Evolutionary conservation across 1,139 yeast species (phyloP).

Genomic region (Debaryomyces coudertii): DNA sequence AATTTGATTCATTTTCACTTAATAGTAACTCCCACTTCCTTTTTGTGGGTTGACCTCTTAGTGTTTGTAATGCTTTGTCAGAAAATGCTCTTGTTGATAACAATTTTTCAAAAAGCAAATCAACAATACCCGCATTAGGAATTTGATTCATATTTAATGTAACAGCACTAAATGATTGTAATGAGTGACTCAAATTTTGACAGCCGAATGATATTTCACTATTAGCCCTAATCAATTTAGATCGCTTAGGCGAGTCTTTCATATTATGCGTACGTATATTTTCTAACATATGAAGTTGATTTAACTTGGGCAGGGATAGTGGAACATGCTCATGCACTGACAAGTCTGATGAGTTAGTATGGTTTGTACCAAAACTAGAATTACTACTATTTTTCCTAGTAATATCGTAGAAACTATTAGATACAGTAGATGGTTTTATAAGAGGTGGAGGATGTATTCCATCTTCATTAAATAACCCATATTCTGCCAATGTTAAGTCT

Average conservation of each 20-base stretch:
- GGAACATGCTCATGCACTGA: background rate
- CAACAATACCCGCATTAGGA: conserved; percentile 42
- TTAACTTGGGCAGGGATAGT: background rate
- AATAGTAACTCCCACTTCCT: conserved; percentile 52
- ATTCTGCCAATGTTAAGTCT: conserved; percentile 29
- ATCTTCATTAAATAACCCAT: conserved; percentile 32
- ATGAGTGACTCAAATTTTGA: conserved; percentile 17
- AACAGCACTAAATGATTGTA: conserved; percentile 39
- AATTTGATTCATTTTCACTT: conserved; percentile 44
- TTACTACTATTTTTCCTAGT: background rate
- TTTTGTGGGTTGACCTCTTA: conserved; percentile 36
- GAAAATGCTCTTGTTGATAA: conserved; percentile 44
- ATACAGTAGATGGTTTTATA: background rate
- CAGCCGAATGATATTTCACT: conserved; percentile 9
- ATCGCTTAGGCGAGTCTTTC: conserved; percentile 6
- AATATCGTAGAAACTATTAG: background rate
- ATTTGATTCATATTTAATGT: conserved; percentile 36
- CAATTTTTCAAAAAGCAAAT: conserved; percentile 41
- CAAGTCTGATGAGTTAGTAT: background rate
- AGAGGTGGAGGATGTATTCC: background rate
- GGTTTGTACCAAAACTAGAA: background rate
- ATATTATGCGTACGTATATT: background rate
- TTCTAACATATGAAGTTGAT: background rate
- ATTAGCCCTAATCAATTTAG: conserved; percentile 11
- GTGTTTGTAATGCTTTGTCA: conserved; percentile 34